Percentiles rank a stretch among this genome's conserved stretches.
Evolutionary conservation across 371 early-diverging fungal species (phyloP).

Genomic region (Zychaea mexicana): DNA sequence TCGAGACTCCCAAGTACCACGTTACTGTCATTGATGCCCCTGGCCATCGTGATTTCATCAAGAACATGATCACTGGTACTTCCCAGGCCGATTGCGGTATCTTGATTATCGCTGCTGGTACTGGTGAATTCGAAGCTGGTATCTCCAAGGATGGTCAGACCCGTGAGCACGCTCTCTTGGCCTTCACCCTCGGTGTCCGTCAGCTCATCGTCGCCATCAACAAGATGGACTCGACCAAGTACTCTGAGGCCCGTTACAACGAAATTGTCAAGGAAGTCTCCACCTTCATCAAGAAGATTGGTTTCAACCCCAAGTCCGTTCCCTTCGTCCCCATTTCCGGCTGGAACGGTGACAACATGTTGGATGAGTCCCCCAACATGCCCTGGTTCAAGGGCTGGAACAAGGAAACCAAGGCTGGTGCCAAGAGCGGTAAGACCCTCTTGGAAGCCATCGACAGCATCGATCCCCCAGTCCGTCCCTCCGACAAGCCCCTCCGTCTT

Average conservation of each 20-base stretch:
- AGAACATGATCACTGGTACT: slow-evolving; percentile 99
- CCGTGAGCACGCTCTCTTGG: slow-evolving; percentile 98
- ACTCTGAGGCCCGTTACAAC: slow-evolving; percentile 58
- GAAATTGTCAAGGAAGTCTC: slow-evolving; percentile 94
- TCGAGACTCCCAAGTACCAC: slow-evolving; percentile 95
- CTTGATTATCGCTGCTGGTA: slow-evolving; percentile 91
- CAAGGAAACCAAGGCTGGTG: slow-evolving; percentile 87
- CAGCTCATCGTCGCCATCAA: slow-evolving; percentile 97
- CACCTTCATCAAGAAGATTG: slow-evolving; percentile 93
- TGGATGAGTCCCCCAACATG: slow-evolving; percentile 92
- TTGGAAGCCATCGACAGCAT: slow-evolving; percentile 94
- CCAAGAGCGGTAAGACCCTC: slow-evolving; percentile 85
- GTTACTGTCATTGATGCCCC: slow-evolving; percentile 98
- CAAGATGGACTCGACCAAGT: slow-evolving; percentile 82
- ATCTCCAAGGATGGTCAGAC: slow-evolving; percentile 96
- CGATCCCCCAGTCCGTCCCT: slow-evolving; percentile 89
- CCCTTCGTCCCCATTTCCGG: slow-evolving; percentile 98
- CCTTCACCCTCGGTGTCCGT: slow-evolving; percentile 94
- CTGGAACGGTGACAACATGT: slow-evolving; percentile 97
- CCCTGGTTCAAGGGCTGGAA: slow-evolving; percentile 97
- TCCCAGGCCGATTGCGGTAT: slow-evolving; percentile 81
- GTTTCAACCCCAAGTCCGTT: slow-evolving; percentile 89
- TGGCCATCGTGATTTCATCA: slow-evolving; percentile 99
- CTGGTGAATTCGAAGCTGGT: slow-evolving; percentile 98
- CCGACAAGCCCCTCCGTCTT: slow-evolving; percentile 96